Percentiles rank a stretch among this genome's conserved stretches.
These are phyloP conservation scores for Aspergillus leporis DNA, from an alignment of 495 filamentous ascomycete genomes.

Conservation along the genomic window DNA sequence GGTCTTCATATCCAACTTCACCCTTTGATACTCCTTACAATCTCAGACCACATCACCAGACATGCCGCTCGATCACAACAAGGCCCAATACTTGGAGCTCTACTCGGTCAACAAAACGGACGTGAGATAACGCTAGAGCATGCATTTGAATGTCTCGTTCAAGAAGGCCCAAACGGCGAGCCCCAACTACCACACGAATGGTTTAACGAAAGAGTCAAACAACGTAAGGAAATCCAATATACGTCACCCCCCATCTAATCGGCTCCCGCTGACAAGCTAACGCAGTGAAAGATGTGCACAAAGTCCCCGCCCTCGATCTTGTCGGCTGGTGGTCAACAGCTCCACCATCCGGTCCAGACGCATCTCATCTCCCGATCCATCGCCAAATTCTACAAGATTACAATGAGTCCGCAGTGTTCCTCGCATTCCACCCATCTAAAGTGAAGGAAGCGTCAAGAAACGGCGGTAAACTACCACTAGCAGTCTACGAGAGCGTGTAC, in stretches of 20 bases:
- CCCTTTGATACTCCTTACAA: conserved; percentile 90
- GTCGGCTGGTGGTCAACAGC: conserved; percentile 95
- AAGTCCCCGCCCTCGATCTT: conserved; percentile 75
- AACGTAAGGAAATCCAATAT: conserved; percentile 61
- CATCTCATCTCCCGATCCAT: conserved; percentile 70
- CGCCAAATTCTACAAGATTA: conserved; percentile 67
- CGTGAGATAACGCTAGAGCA: conserved; percentile 89
- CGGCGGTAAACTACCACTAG: conserved; percentile 81
- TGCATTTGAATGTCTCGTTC: conserved; percentile 77
- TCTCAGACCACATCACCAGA: conserved; percentile 94
- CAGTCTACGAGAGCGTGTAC: conserved; percentile 83
- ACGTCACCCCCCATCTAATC: background rate
- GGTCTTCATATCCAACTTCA: conserved; percentile 84
- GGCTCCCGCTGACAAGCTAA: background rate
- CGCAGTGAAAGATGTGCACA: conserved; percentile 86
- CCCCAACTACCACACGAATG: conserved; percentile 62
- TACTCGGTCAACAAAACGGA: conserved; percentile 88
- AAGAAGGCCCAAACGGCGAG: conserved; percentile 43
- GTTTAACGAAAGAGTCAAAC: conserved; percentile 78
- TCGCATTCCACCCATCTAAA: conserved; percentile 75
- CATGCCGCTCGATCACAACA: conserved; percentile 74
- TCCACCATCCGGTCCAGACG: conserved; percentile 67
- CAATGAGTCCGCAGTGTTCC: conserved; percentile 85
- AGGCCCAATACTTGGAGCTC: conserved; percentile 79
- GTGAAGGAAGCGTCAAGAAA: conserved; percentile 45